phyloP scores from a whole-genome alignment of 2,329 filamentous ascomycete genomes.

The Raffaelea arxii region DNA sequence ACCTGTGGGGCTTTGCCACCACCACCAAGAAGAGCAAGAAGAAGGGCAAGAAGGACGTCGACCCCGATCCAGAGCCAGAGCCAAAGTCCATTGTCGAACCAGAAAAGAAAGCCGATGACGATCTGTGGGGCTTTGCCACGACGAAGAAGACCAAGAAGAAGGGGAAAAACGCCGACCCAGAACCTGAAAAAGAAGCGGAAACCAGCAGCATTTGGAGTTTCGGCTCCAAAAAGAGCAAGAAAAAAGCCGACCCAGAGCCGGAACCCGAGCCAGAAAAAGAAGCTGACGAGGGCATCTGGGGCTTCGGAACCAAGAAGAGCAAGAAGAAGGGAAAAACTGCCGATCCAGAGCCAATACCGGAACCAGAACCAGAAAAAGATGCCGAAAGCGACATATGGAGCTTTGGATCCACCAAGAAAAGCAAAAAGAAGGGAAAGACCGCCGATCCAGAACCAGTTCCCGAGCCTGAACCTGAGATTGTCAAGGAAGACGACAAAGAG shows the following conservation, averaged over 20 bases:
- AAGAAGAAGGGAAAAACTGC: constrained; percentile 12
- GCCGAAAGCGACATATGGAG: neutral
- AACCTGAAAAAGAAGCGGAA: constrained; percentile 34
- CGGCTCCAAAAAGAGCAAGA: constrained; percentile 22
- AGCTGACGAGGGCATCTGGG: constrained; percentile 24
- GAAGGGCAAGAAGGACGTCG: constrained; percentile 26
- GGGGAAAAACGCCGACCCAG: constrained; percentile 16
- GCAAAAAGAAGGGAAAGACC: constrained; percentile 8
- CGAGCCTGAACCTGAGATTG: constrained; percentile 18
- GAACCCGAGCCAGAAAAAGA: constrained; percentile 21
- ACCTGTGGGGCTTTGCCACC: constrained; percentile 17
- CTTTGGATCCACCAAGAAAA: neutral
- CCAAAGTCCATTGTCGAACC: constrained; percentile 3
- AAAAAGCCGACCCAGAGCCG: constrained; percentile 22
- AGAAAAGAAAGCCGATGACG: constrained; percentile 5
- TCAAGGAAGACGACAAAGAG: constrained; percentile 17
- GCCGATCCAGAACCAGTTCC: constrained; percentile 15
- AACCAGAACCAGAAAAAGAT: constrained; percentile 23
- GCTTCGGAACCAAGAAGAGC: constrained; percentile 20
- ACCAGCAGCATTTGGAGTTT: constrained; percentile 30
- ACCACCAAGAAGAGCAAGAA: constrained; percentile 29
- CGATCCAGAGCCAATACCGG: constrained; percentile 14
- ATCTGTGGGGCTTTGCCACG: neutral
- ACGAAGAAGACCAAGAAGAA: constrained; percentile 11
- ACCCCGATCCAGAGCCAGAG: constrained; percentile 9